Conservation (phyloP, 441 rosid genomes). For the Viola pubescens region DNA sequence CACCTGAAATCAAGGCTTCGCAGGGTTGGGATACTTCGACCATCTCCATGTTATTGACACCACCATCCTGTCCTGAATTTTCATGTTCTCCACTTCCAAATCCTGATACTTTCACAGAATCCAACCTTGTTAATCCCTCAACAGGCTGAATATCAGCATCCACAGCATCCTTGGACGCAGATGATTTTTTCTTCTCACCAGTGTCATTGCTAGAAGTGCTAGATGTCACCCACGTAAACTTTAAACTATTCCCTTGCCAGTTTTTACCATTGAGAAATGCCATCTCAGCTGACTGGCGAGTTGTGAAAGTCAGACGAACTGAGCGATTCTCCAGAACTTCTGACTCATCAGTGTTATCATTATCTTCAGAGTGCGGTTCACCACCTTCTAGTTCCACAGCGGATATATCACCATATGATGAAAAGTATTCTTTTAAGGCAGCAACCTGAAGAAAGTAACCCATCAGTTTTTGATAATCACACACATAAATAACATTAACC, state of each 20-base stretch:
- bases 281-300: slow-evolving; percentile 66
- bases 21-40: slow-evolving; percentile 20
- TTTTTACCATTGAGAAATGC: slow-evolving; percentile 75
- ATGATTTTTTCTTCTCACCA: slow-evolving; percentile 24
- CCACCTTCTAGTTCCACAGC: slow-evolving; percentile 60
- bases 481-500: not conserved
- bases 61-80: slow-evolving; percentile 27
- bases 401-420: slow-evolving; percentile 63
- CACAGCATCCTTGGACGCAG: slow-evolving; percentile 24
- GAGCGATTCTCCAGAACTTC: slow-evolving; percentile 36
- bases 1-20: slow-evolving; percentile 10
- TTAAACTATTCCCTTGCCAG: slow-evolving; percentile 75
- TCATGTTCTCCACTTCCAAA: slow-evolving; percentile 35
- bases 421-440: slow-evolving; percentile 68
- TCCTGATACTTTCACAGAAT: slow-evolving; percentile 33
- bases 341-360: slow-evolving; percentile 25
- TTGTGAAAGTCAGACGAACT: slow-evolving; percentile 47
- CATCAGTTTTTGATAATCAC: slow-evolving; percentile 10
- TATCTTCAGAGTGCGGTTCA: slow-evolving; percentile 27
- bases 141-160: slow-evolving; percentile 25
- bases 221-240: slow-evolving; percentile 56
- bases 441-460: slow-evolving; percentile 38
- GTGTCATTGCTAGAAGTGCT: slow-evolving; percentile 30
- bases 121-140: slow-evolving; percentile 19
- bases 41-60: slow-evolving; percentile 14